Conservation (phyloP, 306 rosid genomes). For the Prinsepia uniflora region DNA sequence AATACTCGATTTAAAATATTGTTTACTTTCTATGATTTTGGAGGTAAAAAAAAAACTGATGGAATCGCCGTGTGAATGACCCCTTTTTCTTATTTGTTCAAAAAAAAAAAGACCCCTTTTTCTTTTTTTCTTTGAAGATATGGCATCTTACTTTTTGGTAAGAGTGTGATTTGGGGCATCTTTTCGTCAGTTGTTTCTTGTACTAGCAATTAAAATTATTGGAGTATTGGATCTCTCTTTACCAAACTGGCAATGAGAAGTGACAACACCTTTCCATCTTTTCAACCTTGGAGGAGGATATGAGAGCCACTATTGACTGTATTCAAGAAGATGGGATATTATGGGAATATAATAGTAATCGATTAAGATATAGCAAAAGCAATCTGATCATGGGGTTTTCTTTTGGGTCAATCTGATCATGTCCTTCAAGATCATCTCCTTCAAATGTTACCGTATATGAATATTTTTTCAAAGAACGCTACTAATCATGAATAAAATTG, state of each 20-base stretch:
- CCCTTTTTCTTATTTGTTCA: conserved; percentile 11
- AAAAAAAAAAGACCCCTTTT: conserved; percentile 18
- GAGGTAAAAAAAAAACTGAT: neutral
- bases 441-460: too few species aligned
- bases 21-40: neutral
- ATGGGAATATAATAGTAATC: conserved; percentile 20
- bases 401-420: too few species aligned
- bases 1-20: too few species aligned
- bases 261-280: conserved; percentile 28
- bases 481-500: too few species aligned
- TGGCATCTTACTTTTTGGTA: conserved; percentile 45
- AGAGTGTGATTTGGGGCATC: conserved; percentile 50
- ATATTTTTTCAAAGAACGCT: too few species aligned
- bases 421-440: too few species aligned
- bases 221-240: conserved; percentile 57
- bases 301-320: conserved; percentile 24
- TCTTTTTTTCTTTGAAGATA: conserved; percentile 34
- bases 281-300: conserved; percentile 35
- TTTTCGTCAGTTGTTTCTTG: conserved; percentile 39
- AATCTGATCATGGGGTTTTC: conserved; percentile 18
- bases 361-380: conserved; percentile 19
- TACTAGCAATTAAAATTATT: conserved; percentile 33
- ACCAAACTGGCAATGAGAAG: conserved; percentile 46
- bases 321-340: conserved; percentile 26
- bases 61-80: conserved; percentile 19